Base-by-base conservation (phyloP, 768 basidiomycete species). In the Hericium coralloides region DNA sequence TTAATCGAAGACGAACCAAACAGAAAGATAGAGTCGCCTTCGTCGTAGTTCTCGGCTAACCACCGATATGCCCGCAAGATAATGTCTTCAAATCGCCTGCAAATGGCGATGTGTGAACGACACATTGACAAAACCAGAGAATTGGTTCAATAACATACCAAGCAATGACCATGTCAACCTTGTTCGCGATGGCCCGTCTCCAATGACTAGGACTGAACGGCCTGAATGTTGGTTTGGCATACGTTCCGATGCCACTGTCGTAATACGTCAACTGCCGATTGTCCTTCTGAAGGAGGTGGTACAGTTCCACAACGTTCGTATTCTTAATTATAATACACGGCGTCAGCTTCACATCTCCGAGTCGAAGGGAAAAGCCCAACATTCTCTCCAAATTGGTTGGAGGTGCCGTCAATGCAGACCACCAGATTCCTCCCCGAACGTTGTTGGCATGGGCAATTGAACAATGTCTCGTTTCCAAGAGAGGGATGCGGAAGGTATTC, bases 281-380 rank as follows among this genome's bases (percentile, higher is more conserved):
- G 0, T 59, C 59, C 60, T 75, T 75, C 18, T 61, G 61, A 31
- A 75, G 61, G 20, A 64, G 67, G 54, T 64, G 68, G 54, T 73
- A 74, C 12, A 75, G 63, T 49, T 75, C 74, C 53, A 75, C 58
- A 38, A 76, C 71, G 56, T 75, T 73, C 2, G 74, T 74, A 52
- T 76, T 75, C 76, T 76, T 5, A 2, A 9, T 31, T 8, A 31
- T 6, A 6, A 31, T 9, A 31, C 31, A 0, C 8, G 31, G 31
- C 31, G 14, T 23, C 12, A 38, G 26, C 17, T 23, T 36, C 20
- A 38, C 0, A 20, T 18, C 4, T 17, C 20, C 20, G 3, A 17
- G 18, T 22, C 8, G 38, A 22, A 31, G 31, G 8, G 31, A 37
- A n/a, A 22, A 36, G 17, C 12, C 52, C 10, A 18, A 53, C 52